Base-by-base conservation (phyloP, 1,139 yeast genomes). In the Hansenula anomala region DNA sequence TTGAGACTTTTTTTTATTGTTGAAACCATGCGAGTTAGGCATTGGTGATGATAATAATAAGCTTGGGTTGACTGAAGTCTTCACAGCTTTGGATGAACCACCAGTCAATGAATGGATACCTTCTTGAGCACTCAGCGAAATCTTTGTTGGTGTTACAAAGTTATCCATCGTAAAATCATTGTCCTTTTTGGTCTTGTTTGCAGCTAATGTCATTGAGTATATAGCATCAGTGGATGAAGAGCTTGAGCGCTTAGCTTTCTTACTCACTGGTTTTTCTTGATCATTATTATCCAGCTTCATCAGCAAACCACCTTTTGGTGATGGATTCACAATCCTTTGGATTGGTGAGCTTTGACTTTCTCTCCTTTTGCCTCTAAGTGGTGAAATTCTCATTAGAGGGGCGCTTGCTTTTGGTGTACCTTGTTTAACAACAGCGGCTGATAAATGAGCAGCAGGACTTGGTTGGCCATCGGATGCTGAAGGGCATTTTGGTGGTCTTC, bases 301-400 rank as follows among this genome's bases (percentile, higher is more conserved):
- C 30, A 54, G 31, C 1, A 47, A 35, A 4, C 58, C 58, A 5
- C 56, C 58, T 28, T 41, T 52, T 34, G 58, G 55, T 6, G 55
- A 46, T 12, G 55, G 52, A 24, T 42, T 43, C 4, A 38, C 36
- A 33, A 19, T 9, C 15, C 19, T 20, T n/a, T 51, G 56, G 1
- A 49, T 38, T 8, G 32, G 25, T 29, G 31, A 23, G 28, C 30
- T 22, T 8, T 40, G 36, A 9, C 30, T 13, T 1, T 25, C 33
- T 17, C 36, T 19, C 29, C 37, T 34, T 31, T 36, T 43, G 3
- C 30, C 35, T 8, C 34, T 38, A 5, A 41, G 28, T 3, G 58
- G 58, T 2, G 58, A 51, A 6, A 53, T 49, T 36, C 49, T 49
- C 58, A 54, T 54, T 27, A 54, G 13, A 7, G 56, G 54, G 1